These are phyloP conservation scores for Exserohilum rostratum DNA, from an alignment of 2,329 filamentous ascomycete species.

Conservation along the genomic window DNA sequence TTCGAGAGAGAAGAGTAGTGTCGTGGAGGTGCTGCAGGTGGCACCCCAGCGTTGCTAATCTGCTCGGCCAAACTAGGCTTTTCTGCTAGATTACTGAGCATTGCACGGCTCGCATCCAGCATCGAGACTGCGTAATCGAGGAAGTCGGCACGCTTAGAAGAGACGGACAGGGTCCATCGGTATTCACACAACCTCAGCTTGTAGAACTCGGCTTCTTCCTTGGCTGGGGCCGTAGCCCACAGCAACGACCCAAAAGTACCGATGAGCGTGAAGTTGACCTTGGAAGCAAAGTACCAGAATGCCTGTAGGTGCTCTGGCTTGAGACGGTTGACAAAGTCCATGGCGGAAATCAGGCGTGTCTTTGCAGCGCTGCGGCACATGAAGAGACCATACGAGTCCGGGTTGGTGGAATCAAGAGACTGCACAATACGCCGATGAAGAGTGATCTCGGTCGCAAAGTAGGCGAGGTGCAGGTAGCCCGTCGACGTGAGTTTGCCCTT, in stretches of 20 bases:
- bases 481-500: slow-evolving; percentile 53
- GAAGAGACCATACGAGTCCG: slow-evolving; percentile 82
- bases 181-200: slow-evolving; percentile 84
- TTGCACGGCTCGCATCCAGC: slow-evolving; percentile 52
- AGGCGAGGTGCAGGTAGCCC: slow-evolving; percentile 81
- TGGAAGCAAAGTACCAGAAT: slow-evolving; percentile 90
- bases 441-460: slow-evolving; percentile 93
- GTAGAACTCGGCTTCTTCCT: slow-evolving; percentile 93
- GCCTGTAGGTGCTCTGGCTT: slow-evolving; percentile 84
- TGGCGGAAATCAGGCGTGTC: slow-evolving; percentile 89
- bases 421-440: slow-evolving; percentile 90
- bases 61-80: slow-evolving; percentile 51
- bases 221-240: slow-evolving; percentile 84
- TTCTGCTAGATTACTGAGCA: slow-evolving; percentile 53
- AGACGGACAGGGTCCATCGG: slow-evolving; percentile 90
- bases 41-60: slow-evolving; percentile 48
- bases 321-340: slow-evolving; percentile 96
- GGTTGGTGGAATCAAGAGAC: slow-evolving; percentile 65
- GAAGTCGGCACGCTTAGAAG: slow-evolving; percentile 69
- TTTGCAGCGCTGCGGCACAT: slow-evolving; percentile 95
- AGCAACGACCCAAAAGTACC: slow-evolving; percentile 91
- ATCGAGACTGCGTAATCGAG: slow-evolving; percentile 54
- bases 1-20: slow-evolving; percentile 24
- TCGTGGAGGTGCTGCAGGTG: slow-evolving; percentile 35
- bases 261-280: slow-evolving; percentile 92